Conservation (phyloP, 306 rosid genomes). For the Pyrus pyrifolia region DNA sequence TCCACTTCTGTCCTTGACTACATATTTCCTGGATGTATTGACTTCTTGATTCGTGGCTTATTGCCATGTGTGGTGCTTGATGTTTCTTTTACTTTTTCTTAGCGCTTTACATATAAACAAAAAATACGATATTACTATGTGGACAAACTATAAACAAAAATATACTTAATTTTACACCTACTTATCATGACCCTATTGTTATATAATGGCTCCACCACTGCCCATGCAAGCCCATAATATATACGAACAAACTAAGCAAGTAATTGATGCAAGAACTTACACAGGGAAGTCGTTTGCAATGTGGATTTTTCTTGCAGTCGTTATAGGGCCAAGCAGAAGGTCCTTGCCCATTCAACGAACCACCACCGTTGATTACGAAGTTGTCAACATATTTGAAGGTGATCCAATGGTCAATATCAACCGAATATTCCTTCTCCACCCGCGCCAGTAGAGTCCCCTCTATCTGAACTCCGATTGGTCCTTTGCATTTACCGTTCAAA, state of each 20-base stretch:
- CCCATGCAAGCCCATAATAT: not conserved
- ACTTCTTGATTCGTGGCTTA: too few relatives aligned
- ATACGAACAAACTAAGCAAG: not conserved
- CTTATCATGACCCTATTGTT: too few relatives aligned
- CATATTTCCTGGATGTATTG: too few relatives aligned
- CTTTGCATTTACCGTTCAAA: conserved; percentile 24
- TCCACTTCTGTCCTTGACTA: too few relatives aligned
- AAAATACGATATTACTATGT: too few relatives aligned
- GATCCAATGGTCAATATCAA: conserved; percentile 21
- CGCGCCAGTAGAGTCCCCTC: conserved; percentile 20
- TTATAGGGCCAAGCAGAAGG: conserved; percentile 20
- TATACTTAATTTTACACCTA: too few relatives aligned
- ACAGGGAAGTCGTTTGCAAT: conserved; percentile 15
- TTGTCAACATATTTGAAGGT: not conserved
- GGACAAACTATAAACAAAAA: too few relatives aligned
- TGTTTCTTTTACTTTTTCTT: too few relatives aligned
- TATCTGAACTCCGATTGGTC: not conserved
- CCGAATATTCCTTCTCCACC: not conserved
- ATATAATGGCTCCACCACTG: too few relatives aligned
- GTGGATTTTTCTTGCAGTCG: not conserved
- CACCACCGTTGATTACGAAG: conserved; percentile 14
- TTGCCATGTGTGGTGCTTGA: too few relatives aligned
- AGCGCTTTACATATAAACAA: too few relatives aligned
- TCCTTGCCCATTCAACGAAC: conserved; percentile 29
- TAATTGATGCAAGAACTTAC: not conserved